These are phyloP conservation scores for Colletotrichum gigasporum DNA, from an alignment of 2,329 filamentous ascomycete genomes.

Conservation along the genomic window DNA sequence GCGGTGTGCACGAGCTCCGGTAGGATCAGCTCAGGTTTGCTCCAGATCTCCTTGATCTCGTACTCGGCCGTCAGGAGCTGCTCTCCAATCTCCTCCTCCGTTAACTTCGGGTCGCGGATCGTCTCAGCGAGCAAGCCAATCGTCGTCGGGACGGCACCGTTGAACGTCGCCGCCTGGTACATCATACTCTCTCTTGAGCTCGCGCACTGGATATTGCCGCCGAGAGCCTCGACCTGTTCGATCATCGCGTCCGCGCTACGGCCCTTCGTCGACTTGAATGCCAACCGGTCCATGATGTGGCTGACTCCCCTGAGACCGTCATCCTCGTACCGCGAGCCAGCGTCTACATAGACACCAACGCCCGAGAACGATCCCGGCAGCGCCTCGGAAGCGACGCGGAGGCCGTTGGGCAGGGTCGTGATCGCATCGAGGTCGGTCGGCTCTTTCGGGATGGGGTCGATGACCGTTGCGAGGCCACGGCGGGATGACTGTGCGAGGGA, in stretches of 20 bases:
- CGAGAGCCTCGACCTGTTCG: conserved; percentile 85
- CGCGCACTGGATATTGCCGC: conserved; percentile 96
- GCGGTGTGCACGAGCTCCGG: conserved; percentile 96
- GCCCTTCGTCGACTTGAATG: conserved; percentile 86
- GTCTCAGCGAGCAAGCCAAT: conserved; percentile 91
- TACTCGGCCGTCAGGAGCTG: conserved; percentile 94
- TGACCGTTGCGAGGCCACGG: conserved; percentile 24
- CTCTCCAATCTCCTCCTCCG: conserved; percentile 84
- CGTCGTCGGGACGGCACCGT: conserved; percentile 85
- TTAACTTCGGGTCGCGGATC: conserved; percentile 85
- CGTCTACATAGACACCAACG: conserved; percentile 95
- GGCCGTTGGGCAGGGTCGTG: conserved; percentile 88
- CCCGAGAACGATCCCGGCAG: conserved; percentile 94
- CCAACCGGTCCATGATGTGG: conserved; percentile 94
- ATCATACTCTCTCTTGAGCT: conserved; percentile 96
- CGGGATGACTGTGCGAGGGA: neutral
- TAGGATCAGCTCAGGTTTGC: conserved; percentile 93
- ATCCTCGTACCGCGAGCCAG: conserved; percentile 93
- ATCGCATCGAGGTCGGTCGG: conserved; percentile 87
- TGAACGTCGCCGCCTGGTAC: conserved; percentile 99
- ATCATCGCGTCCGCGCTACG: conserved; percentile 85
- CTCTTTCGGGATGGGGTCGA: conserved; percentile 56
- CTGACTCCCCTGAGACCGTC: conserved; percentile 86
- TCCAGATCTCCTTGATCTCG: conserved; percentile 96
- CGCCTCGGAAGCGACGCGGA: conserved; percentile 94